These are phyloP conservation scores for Russula earlei DNA, from an alignment of 768 basidiomycete genomes.

Conservation along the genomic window DNA sequence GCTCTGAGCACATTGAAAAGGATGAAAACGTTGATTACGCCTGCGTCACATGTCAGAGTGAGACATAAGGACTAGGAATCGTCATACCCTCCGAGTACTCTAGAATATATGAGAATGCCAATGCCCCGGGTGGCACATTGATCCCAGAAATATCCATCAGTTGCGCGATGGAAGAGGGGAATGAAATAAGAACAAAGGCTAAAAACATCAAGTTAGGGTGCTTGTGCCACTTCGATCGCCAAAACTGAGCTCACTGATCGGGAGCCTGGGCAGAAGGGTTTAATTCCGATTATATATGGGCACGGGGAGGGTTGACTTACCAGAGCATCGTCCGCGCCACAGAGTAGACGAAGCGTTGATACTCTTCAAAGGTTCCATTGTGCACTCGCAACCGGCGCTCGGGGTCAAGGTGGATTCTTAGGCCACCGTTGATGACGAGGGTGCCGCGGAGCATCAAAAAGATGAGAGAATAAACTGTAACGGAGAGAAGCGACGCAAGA, in stretches of 20 bases:
- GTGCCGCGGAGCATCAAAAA: slow-evolving; percentile 56
- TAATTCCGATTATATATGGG: background rate
- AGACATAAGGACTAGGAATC: slow-evolving; percentile 31
- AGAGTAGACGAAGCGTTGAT: slow-evolving; percentile 51
- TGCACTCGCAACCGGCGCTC: slow-evolving; percentile 34
- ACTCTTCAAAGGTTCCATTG: slow-evolving; percentile 32
- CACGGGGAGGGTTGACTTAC: slow-evolving; percentile 31
- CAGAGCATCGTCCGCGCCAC: slow-evolving; percentile 63
- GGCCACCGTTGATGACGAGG: slow-evolving; percentile 39
- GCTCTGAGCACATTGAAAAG: slow-evolving; percentile 61
- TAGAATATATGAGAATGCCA: slow-evolving; percentile 38
- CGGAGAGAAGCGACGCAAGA: slow-evolving; percentile 44
- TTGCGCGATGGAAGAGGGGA: slow-evolving; percentile 49
- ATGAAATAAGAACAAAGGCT: slow-evolving; percentile 52
- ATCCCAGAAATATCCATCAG: slow-evolving; percentile 41
- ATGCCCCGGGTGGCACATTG: slow-evolving; percentile 35
- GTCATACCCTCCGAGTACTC: slow-evolving; percentile 10
- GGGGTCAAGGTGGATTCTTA: slow-evolving; percentile 41
- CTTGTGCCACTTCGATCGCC: background rate
- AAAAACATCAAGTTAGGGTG: slow-evolving; percentile 2
- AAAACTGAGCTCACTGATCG: slow-evolving; percentile 37
- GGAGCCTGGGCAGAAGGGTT: slow-evolving; percentile 37
- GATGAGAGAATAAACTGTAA: slow-evolving; percentile 47
- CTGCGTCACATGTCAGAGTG: slow-evolving; percentile 29
- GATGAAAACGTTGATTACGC: slow-evolving; percentile 54